Percentiles rank a stretch among this genome's conserved stretches.
Conservation (phyloP, 306 rosid species). For the Castanea mollissima region DNA sequence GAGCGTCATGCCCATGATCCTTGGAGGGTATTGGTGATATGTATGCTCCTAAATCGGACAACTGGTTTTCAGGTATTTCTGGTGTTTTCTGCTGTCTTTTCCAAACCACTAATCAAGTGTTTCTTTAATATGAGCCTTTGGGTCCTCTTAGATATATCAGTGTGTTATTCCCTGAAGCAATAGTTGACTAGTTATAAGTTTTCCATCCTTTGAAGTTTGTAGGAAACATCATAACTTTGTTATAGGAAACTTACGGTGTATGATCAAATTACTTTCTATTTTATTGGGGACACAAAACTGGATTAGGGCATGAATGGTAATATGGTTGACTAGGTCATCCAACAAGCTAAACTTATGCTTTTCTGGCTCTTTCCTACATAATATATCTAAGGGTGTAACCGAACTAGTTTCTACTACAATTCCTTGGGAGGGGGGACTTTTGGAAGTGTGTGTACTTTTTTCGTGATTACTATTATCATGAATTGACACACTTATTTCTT, state of each 20-base stretch:
- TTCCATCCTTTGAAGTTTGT: not conserved
- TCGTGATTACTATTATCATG: not conserved
- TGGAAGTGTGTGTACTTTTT: not conserved
- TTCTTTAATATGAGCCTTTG: not conserved
- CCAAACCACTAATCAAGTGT: not conserved
- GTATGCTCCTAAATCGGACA: constrained; percentile 65
- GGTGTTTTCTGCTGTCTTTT: not conserved
- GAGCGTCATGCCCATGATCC: constrained; percentile 66
- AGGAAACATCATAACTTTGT: not conserved
- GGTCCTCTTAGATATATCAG: not conserved
- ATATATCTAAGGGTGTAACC: not conserved
- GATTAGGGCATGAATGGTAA: not conserved
- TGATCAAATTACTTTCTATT: not conserved
- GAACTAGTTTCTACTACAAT: not conserved
- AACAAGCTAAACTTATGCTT: not conserved
- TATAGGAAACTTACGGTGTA: not conserved
- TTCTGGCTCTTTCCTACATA: not conserved
- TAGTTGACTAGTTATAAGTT: not conserved
- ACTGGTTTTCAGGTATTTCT: constrained; percentile 49
- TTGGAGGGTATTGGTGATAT: constrained; percentile 73
- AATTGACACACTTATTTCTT: not conserved
- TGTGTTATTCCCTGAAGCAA: not conserved
- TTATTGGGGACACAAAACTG: not conserved
- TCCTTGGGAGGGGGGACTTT: not conserved
- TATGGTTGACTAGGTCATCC: not conserved